These are phyloP conservation scores for Microbotryum intermedium DNA, from an alignment of 1,284 basidiomycete genomes.

Conservation along the genomic window DNA sequence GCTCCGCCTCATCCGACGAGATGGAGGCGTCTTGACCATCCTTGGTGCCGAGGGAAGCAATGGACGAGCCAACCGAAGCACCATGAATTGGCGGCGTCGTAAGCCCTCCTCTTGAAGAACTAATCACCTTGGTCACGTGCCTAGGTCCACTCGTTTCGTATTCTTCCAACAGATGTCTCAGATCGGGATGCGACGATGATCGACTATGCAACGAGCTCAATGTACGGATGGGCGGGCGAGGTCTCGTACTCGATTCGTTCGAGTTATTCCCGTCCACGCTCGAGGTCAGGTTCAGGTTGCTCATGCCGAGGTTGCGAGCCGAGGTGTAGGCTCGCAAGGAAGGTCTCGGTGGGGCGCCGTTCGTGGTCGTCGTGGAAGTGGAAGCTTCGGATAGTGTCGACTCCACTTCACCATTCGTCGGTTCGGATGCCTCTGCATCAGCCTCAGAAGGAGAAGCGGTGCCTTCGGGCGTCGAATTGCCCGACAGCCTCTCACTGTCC, in stretches of 20 bases:
- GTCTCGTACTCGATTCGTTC: no score
- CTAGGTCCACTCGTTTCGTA: slow-evolving; percentile 7
- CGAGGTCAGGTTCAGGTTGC: not conserved
- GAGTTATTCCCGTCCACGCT: not conserved
- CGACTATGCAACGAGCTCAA: slow-evolving; percentile 10
- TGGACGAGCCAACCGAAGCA: not conserved
- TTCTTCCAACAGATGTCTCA: slow-evolving; percentile 14
- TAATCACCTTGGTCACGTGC: slow-evolving; percentile 12
- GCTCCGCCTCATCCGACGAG: no score
- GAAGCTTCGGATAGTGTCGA: not conserved
- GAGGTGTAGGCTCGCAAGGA: slow-evolving; percentile 24
- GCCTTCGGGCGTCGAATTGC: not conserved
- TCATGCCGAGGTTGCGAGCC: slow-evolving; percentile 23
- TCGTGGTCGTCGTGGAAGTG: not conserved
- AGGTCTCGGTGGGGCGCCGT: slow-evolving; percentile 2
- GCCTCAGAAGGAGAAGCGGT: not conserved
- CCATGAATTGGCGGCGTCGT: not conserved
- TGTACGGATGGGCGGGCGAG: no score
- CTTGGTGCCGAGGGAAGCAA: no score
- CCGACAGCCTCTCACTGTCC: not conserved
- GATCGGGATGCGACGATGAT: slow-evolving; percentile 18
- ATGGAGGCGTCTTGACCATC: no score
- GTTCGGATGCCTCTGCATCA: no score
- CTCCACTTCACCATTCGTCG: no score
- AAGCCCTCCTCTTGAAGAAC: not conserved